Base-by-base conservation (phyloP, 257 asterid genomes). In the Solanum bulbocastanum region DNA sequence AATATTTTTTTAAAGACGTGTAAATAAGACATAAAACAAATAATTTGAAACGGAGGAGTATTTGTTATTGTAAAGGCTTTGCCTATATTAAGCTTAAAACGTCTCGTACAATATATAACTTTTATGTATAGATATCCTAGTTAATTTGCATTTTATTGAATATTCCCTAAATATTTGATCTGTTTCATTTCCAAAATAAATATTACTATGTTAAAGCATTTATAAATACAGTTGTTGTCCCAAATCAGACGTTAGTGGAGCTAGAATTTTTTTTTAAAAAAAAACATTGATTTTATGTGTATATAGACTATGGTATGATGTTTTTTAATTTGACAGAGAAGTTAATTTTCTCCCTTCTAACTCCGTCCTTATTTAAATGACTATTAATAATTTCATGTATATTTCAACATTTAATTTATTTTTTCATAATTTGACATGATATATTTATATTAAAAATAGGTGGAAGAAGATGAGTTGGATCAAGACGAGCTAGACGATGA, bases 401-500 rank as follows among this genome's bases (percentile, higher is more conserved):
- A 32, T 0, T 30, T 14, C 1, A 3, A 33, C 0, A 69, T 69
- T 30, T 30, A 30, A 15, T 69, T 0, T 30, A 30, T 69, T 69
- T 1, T 30, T 0, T 68, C 15, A 16, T 71, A 0, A 30, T 14
- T 69, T 30, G 37, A 76, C 23, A 5, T 7, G 27, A 79, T 16
- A 46, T 27, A 27, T 27, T 81, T 1, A 81, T 5, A 7, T 27
- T 46, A 1, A 0, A 30, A 74, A 49, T 1, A 79, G 73, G 6
- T 39, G 11, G 87, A 82, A 16, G 71, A 81, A 42, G 32, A 87
- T 68, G 81, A 79, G 23, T 14, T 56, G 18, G 76, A 89, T 71
- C 74, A 89, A 16, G 86, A 81, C 37, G 89, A 83, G 10, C 58
- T 12, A 2, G 89, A 91, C 6, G 78, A 87, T 8, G 25, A 83